A percentile compares a stretch with the other conserved stretches of the same genome.
Evolutionary conservation across 2,329 filamentous ascomycete species (phyloP).

Genomic region (Botrytis porri): DNA sequence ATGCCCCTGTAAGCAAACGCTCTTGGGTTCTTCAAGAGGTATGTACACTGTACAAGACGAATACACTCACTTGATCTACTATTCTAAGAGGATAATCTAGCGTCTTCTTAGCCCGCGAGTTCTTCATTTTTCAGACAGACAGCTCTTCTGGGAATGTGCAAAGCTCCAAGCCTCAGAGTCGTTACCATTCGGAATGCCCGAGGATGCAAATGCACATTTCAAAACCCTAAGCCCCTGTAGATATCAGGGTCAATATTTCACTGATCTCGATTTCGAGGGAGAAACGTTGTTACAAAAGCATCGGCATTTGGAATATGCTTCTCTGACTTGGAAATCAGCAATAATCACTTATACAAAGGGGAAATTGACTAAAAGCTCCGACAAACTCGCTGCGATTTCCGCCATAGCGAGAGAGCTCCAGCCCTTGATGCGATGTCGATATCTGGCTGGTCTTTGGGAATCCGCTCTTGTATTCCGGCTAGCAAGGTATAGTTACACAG

Average conservation of each 20-base stretch:
- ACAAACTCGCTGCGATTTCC: neutral
- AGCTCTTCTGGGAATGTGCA: neutral
- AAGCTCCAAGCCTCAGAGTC: neutral
- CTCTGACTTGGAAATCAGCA: fast-evolving
- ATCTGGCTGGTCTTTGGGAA: neutral
- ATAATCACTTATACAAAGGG: fast-evolving
- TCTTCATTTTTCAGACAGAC: neutral
- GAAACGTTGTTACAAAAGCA: fast-evolving
- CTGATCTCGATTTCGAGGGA: fast-evolving
- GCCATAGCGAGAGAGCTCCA: neutral
- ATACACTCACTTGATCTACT: fast-evolving
- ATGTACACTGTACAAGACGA: neutral
- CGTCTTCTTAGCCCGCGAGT: neutral
- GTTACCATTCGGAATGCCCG: fast-evolving
- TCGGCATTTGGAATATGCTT: fast-evolving
- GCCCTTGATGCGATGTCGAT: neutral
- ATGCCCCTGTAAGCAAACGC: neutral
- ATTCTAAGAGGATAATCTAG: neutral
- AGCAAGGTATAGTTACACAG: fast-evolving
- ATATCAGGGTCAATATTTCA: fast-evolving
- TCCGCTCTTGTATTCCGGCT: neutral
- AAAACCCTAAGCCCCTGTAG: neutral
- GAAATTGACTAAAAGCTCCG: neutral
- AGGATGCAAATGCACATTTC: fast-evolving
- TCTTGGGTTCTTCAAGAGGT: neutral